Base-by-base conservation (phyloP, 805 yeast genomes). In the Saccharomyces kudriavzevii region DNA sequence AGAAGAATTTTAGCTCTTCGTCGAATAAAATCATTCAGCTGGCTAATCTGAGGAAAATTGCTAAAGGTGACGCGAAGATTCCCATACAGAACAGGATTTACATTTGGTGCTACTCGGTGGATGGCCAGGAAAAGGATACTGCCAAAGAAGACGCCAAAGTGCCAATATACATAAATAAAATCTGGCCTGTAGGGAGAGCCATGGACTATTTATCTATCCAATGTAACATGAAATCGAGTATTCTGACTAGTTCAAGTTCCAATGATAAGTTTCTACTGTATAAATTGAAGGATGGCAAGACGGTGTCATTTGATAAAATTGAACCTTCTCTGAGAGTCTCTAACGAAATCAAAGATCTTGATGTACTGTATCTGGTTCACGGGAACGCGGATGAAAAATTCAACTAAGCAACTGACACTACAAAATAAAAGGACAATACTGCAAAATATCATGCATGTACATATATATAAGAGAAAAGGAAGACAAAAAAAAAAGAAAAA, bases 121-220 rank as follows among this genome's bases (percentile, higher is more conserved):
- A 57, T 24, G 57, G 55, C n/a, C 57, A 51, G 11, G 52, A 56
- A 6, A 53, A 53, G 20, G 52, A 45, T 26, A 47, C 45, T 20
- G 56, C 53, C 35, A 43, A 49, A 1, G 55, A 52, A 17, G 46
- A 49, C 17, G 58, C 59, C 14, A 53, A 57, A 3, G 54, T 45
- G 4, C 45, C 52, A 1, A 27, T 69, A 4, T 69, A 50, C 51
- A 54, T 66, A 11, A 67, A 68, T 53, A 68, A 64, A 51, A 52
- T 61, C 3, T 67, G 72, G 71, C 68, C 71, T 10, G 52, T 67
- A 2, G 72, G 72, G 1, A 61, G 68, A 43, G 66, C 62, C 4
- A 51, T 69, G 29, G 72, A 69, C 53, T 64, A 55, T 49, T 45
- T 68, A 20, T 68, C 71, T 1, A 47, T 52, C n/a, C 58, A 56